phyloP scores from a whole-genome alignment of 257 asterid species.

The Solanum verrucosum region DNA sequence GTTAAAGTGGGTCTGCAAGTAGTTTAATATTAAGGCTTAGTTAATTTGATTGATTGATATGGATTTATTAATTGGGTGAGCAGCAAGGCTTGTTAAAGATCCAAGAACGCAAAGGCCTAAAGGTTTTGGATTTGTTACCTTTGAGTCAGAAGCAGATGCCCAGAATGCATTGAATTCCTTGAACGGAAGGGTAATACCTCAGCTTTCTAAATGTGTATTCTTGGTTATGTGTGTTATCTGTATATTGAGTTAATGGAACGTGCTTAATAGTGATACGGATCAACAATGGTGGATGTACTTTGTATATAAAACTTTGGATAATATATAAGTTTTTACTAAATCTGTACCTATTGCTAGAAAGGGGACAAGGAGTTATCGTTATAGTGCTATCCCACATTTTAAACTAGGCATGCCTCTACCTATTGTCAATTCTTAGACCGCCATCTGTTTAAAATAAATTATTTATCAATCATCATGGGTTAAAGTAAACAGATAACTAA shows the following conservation, averaged over 20 bases:
- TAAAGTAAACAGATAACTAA: not conserved
- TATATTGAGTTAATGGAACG: not conserved
- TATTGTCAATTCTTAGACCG: not conserved
- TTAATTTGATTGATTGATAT: not conserved
- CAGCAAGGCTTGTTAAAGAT: conserved; percentile 63
- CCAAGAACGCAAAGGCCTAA: conserved; percentile 52
- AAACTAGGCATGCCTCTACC: not conserved
- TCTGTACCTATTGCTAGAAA: not conserved
- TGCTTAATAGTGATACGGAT: not conserved
- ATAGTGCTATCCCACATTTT: not conserved
- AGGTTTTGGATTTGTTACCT: conserved; percentile 72
- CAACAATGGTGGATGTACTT: not conserved
- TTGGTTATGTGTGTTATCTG: not conserved
- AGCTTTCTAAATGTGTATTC: not conserved
- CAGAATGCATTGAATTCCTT: conserved; percentile 50
- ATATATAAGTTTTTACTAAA: not conserved
- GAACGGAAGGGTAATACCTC: conserved; percentile 46
- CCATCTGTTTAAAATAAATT: not conserved
- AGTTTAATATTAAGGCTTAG: not conserved
- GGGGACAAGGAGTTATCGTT: not conserved
- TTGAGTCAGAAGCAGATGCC: conserved; percentile 47
- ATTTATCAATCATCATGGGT: not conserved
- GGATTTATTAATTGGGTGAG: not conserved
- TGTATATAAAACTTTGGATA: not conserved
- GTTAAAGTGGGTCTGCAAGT: not conserved